Evolutionary conservation across 2,329 filamentous ascomycete genomes (phyloP).

Genomic region (Fusarium sp.): DNA sequence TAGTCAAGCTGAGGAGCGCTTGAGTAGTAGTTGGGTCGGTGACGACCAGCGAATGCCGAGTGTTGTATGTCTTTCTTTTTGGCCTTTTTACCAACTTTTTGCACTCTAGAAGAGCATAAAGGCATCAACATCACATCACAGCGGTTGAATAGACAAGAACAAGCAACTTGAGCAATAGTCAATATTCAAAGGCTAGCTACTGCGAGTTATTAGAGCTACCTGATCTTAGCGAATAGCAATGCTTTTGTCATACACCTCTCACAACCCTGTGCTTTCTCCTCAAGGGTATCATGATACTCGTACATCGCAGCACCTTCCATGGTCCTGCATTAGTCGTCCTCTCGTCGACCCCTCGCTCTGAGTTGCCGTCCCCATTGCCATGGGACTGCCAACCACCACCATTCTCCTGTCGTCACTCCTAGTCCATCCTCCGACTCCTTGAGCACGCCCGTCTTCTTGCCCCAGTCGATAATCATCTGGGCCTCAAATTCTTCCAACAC

Average conservation of each 20-base stretch:
- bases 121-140: neutral
- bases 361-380: conserved; percentile 41
- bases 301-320: neutral
- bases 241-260: neutral
- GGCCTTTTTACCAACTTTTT: neutral
- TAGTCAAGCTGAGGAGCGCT: conserved; percentile 11
- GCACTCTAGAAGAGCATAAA: neutral
- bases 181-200: neutral
- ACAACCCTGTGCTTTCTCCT: neutral
- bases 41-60: conserved; percentile 1
- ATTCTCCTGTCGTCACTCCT: conserved; percentile 66
- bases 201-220: neutral
- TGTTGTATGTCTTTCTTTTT: conserved; percentile 7
- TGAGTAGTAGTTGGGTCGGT: neutral
- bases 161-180: neutral
- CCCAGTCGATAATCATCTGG: conserved; percentile 69
- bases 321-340: conserved; percentile 10
- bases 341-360: conserved; percentile 1
- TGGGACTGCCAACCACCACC: conserved; percentile 74
- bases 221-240: neutral
- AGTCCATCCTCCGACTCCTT: conserved; percentile 53
- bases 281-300: conserved; percentile 15
- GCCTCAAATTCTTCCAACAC: conserved; percentile 74
- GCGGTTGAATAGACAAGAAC: neutral
- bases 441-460: conserved; percentile 64